Evolutionary conservation across 23 red algal species (phyloP), one percentile per base, ranked within the genome.

Genomic region (Gracilaria domingensis): DNA sequence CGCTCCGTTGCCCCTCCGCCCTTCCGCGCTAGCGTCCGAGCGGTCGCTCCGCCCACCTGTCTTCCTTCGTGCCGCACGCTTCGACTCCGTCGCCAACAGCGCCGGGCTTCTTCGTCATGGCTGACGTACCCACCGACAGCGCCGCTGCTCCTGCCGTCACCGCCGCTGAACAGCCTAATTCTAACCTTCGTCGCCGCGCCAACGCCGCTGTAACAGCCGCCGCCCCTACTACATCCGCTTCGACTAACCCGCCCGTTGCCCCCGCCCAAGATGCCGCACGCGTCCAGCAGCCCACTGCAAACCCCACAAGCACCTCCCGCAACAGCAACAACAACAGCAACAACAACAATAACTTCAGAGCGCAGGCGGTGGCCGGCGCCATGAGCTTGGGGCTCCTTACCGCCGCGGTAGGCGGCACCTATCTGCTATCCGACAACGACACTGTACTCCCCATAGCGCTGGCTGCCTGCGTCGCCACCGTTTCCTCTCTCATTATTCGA

Each of bases 311-410:
- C 39, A 25, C 38, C 6, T 77, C 72, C 23, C 72, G 50, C 40
- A 51, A 45, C 28, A 4, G 12, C 26, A 67, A 4, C 42, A 29
- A 33, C 40, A 51, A 45, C 28, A 4, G 12, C 26, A 67, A 4
- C 42, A 29, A 33, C 26, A 67, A 67, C 36, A 77, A 77, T 30
- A 77, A 77, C 72, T 77, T 79, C 39, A 53, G 74, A 61, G 66
- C 56, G 37, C 72, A 74, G 18, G 87, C 87, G 16, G 58, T 90
- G 24, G 87, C 87, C 38, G 87, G 87, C 44, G 87, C 87, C 30
- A 90, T 90, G 87, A 74, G 87, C 21, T 57, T 90, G 32, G 87
- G 87, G 33, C 73, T 90, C 29, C 51, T 90, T 20, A 90, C 87
- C 76, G 87, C 87, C 53, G 87, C 87, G 14, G 87, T 90, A 8